Base-by-base conservation (phyloP, 2,329 filamentous ascomycete genomes). In the Botrytis pseudocinerea region DNA sequence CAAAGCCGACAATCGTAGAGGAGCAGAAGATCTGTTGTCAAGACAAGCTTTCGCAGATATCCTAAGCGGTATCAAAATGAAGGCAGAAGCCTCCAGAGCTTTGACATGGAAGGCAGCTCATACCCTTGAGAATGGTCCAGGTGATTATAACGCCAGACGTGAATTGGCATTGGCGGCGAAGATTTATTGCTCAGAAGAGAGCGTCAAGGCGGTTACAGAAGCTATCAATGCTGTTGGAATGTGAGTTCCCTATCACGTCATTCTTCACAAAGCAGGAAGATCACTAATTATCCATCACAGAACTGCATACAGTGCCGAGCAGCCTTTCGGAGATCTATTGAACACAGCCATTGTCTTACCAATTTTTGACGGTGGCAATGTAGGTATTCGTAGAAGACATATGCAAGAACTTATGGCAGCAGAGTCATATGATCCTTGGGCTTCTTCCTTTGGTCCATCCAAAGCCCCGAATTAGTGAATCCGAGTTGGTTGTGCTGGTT, bases 341-440 rank as follows among this genome's bases (percentile, higher is more conserved):
- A 84, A 84, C 51, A 83, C 83, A 74, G 85, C 84, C 0, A 81
- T 85, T 74, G 83, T 82, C 6, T 73, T 87, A 69, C 85, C 85
- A 4, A 83, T 85, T 38, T 88, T 88, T 72, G 86, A 88, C 73
- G 85, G 86, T 0, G 86, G 87, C 0, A 88, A 88, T 78, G 82
- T 88, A 18, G 86, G 87, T 0, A 83, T 88, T 10, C 80, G 86
- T 59, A 82, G 86, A 69, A 80, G 86, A 42, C 83, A 86, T 73
- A 76, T 87, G 72, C 83, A 87, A 76, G 80, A 81, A 72, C 79
- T 86, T 32, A 83, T 87, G 76, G 78, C 83, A 73, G 76, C 77
- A 5, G 81, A 84, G 0, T 82, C 78, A 3, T 88, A 87, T 76
- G 79, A 85, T 75, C 82, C 86, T 1, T 87, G 85, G 86, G 82